A percentile compares a stretch with the other conserved stretches of the same genome.
These are phyloP conservation scores for Harrya chromipes DNA, from an alignment of 768 basidiomycete genomes.

Conservation along the genomic window DNA sequence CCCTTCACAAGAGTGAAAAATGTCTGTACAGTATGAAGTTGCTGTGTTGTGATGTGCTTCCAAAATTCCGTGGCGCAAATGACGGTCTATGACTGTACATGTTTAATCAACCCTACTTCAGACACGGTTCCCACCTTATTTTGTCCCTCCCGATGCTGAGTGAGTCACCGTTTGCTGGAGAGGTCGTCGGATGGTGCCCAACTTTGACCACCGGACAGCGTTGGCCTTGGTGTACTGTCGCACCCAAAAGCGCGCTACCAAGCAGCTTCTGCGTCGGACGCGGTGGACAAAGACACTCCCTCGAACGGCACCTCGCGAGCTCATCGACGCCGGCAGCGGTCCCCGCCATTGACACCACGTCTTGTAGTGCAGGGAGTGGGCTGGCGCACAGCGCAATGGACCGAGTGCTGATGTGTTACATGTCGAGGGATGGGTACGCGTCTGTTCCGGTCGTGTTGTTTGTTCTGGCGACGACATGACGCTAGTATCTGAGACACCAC, in stretches of 20 bases:
- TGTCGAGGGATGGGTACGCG: not conserved
- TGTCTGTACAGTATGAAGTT: too few relatives aligned
- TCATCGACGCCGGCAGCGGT: conserved; percentile 8
- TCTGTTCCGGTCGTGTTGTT: not conserved
- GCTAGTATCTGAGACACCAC: not conserved
- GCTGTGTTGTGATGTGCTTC: too few relatives aligned
- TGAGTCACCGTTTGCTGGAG: not conserved
- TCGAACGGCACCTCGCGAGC: not conserved
- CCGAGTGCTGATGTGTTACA: not conserved
- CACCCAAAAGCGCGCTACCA: conserved; percentile 14
- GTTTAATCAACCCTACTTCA: not conserved
- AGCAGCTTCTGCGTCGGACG: not conserved
- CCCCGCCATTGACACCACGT: conserved; percentile 21
- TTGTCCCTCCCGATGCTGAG: not conserved
- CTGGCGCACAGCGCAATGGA: too few relatives aligned
- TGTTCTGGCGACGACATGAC: not conserved
- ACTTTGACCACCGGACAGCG: conserved; percentile 6
- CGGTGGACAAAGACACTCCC: conserved; percentile 17
- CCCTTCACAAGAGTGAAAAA: too few relatives aligned
- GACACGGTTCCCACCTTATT: not conserved
- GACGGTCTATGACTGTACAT: too few relatives aligned
- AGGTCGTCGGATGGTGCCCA: not conserved
- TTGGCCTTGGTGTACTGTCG: not conserved
- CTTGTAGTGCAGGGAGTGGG: not conserved
- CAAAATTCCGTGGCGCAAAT: too few relatives aligned